Percentiles rank a stretch among this genome's conserved stretches.
Conservation (phyloP, 164 flowering plant species). For the Kingdonia uniflora region DNA sequence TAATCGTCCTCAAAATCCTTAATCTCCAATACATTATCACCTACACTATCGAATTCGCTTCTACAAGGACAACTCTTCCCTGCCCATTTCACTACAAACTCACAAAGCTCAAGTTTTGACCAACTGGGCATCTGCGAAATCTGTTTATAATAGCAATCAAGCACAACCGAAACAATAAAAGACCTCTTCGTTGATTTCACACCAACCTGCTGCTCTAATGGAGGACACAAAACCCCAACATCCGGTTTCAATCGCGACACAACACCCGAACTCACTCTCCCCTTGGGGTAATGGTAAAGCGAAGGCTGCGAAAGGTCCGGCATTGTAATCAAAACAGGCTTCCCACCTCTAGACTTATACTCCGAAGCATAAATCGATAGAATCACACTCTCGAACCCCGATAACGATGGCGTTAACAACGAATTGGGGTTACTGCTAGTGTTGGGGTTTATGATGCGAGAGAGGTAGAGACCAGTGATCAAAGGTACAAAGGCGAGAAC, state of each 20-base stretch:
- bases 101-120: constrained; percentile 76
- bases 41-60: constrained; percentile 13
- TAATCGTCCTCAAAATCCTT: constrained; percentile 12
- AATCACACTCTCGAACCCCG: constrained; percentile 88
- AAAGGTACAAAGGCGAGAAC: constrained; percentile 79
- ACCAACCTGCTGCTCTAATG: constrained; percentile 78
- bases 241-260: constrained; percentile 7
- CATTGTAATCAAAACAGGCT: constrained; percentile 48
- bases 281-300: constrained; percentile 61
- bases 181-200: constrained; percentile 87
- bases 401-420: constrained; percentile 43
- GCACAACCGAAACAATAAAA: constrained; percentile 52
- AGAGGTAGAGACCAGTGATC: constrained; percentile 58
- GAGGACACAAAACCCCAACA: constrained; percentile 34
- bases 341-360: constrained; percentile 57
- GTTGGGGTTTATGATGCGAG: constrained; percentile 38
- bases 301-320: constrained; percentile 84
- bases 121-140: constrained; percentile 81
- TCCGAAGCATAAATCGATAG: constrained; percentile 62
- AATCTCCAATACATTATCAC: constrained; percentile 6
- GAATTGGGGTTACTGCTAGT: constrained; percentile 14
- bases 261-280: background rate
- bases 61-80: constrained; percentile 68
- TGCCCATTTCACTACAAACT: constrained; percentile 61
- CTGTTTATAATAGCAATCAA: constrained; percentile 67